Evolutionary conservation across 1,284 basidiomycete genomes (phyloP).

Genomic region (Athelia psychrophila): DNA sequence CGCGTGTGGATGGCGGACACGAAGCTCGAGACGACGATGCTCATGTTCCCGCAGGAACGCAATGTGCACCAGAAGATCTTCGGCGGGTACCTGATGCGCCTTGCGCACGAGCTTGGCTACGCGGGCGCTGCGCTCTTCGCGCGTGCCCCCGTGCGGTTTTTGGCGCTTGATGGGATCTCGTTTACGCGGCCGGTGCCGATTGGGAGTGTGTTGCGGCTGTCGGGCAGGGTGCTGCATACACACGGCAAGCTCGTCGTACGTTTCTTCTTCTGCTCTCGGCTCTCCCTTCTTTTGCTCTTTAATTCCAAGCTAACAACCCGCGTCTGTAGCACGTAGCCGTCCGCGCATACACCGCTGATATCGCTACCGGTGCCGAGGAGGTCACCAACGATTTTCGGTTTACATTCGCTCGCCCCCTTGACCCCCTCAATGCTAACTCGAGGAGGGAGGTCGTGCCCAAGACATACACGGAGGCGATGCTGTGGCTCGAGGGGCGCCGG

Average conservation of each 20-base stretch:
- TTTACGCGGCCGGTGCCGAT: constrained; percentile 82
- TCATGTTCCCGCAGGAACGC: constrained; percentile 86
- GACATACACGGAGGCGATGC: constrained; percentile 79
- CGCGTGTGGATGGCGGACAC: constrained; percentile 69
- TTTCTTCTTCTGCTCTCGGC: constrained; percentile 13
- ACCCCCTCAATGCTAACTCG: constrained; percentile 26
- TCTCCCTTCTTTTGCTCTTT: no score
- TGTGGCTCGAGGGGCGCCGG: constrained; percentile 76
- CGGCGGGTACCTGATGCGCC: constrained; percentile 63
- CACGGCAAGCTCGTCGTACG: constrained; percentile 47
- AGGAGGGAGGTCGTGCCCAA: constrained; percentile 61
- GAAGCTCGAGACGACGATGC: constrained; percentile 60
- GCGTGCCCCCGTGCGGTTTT: constrained; percentile 64
- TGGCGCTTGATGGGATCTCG: constrained; percentile 76
- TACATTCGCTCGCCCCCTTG: constrained; percentile 47
- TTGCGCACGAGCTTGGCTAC: constrained; percentile 78
- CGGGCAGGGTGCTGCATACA: constrained; percentile 64
- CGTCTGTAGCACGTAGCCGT: neutral
- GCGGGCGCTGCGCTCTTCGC: constrained; percentile 73
- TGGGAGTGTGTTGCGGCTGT: constrained; percentile 73
- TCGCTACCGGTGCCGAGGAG: constrained; percentile 48
- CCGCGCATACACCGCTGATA: neutral
- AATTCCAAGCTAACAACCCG: no score
- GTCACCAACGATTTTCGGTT: constrained; percentile 74
- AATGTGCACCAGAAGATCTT: constrained; percentile 85